Conservation (phyloP, 345 rosid species). For the Eucalyptus sp. region DNA sequence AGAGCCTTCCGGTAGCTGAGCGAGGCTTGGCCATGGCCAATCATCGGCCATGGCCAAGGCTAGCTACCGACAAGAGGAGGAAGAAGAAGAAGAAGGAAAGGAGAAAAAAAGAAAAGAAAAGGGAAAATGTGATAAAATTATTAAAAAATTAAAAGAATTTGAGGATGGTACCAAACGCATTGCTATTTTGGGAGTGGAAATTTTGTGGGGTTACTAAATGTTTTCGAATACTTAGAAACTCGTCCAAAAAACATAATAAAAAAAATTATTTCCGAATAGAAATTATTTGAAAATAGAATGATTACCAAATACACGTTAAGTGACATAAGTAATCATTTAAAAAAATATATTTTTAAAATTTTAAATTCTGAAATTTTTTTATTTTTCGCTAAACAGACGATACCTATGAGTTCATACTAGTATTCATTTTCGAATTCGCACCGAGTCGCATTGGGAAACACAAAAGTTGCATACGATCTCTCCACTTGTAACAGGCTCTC, state of each 20-base stretch:
- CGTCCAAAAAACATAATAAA: accelerated
- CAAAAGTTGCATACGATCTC: background rate
- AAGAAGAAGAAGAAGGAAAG: too few species aligned
- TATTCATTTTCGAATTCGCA: background rate
- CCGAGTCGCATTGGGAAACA: background rate
- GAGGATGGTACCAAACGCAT: accelerated
- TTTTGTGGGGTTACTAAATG: accelerated
- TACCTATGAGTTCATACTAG: too few species aligned
- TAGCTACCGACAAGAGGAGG: too few species aligned
- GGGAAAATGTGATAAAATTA: too few species aligned
- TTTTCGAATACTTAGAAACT: too few species aligned
- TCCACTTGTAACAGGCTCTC: accelerated
- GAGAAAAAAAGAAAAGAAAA: too few species aligned
- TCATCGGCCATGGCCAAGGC: accelerated
- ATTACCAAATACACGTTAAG: too few species aligned
- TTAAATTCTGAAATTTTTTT: too few species aligned
- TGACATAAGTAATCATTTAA: accelerated
- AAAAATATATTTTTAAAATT: too few species aligned
- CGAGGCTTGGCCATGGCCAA: accelerated
- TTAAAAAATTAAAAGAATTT: too few species aligned
- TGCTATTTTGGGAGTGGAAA: accelerated
- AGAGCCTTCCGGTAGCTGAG: accelerated
- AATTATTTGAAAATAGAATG: too few species aligned
- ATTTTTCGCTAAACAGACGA: too few species aligned
- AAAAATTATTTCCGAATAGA: accelerated